Evolutionary conservation across 768 basidiomycete genomes (phyloP), one percentile per base, ranked within the genome.

Genomic region (Pisolithus albus): DNA sequence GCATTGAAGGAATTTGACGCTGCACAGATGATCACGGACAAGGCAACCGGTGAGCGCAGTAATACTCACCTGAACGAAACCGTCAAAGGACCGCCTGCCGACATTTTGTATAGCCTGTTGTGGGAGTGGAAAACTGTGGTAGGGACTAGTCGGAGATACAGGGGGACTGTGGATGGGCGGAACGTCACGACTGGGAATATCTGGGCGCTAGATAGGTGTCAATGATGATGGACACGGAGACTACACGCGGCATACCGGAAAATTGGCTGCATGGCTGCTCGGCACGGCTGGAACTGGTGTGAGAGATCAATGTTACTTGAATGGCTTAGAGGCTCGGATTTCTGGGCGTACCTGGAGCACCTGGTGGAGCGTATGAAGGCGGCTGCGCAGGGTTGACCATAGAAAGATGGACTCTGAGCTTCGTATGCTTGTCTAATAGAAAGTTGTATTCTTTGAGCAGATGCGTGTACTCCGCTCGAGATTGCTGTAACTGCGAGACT

Each of bases 341-440:
- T 46, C 16, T 37, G 18, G 26, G 49, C 50, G 32, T 19, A 57
- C 62, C 23, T 46, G 48, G 5, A 26, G 42, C 37, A 36, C 53
- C 61, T 32, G 41, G 3, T 15, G 32, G 19, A 10, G 21, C 7
- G 5, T 19, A 38, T 1, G 24, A 8, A 13, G 51, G 62, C 23
- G 51, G 52, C n/a, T 52, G 56, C 34, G 21, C 4, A 30, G 41
- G 18, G 28, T 41, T 55, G 42, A 5, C 42, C 19, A 49, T 24
- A 39, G 55, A 56, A 32, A 38, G 18, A 26, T 42, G 30, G 11
- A 45, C 37, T 37, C 55, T 61, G 21, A 66, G 43, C 50, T 42
- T 54, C 1, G 45, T 10, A 48, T 64, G 66, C 45, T 59, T 69
- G 2, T 59, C 60, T 7, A 50, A 40, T 49, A 67, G 42, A 40